These are phyloP conservation scores for Agaricales sp. DNA, from an alignment of 1,284 basidiomycete species.

Conservation along the genomic window DNA sequence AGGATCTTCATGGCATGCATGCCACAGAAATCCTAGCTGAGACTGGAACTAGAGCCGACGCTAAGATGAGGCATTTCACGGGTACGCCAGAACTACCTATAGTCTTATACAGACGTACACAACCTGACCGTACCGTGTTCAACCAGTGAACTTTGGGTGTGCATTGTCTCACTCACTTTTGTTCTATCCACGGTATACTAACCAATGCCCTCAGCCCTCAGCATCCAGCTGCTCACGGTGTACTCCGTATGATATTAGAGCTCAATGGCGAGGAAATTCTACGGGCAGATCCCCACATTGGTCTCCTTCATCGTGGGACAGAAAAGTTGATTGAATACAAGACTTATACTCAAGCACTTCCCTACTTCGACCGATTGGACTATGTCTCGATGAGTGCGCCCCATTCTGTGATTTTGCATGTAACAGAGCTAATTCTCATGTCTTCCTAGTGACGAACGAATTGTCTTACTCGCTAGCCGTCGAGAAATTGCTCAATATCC, in stretches of 20 bases:
- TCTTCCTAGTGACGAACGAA: constrained; percentile 81
- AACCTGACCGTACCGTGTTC: too few species aligned
- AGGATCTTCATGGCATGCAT: constrained; percentile 71
- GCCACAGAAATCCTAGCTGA: constrained; percentile 74
- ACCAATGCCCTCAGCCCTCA: constrained; percentile 57
- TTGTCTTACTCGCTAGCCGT: constrained; percentile 95
- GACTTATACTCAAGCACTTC: constrained; percentile 96
- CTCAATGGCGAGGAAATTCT: constrained; percentile 95
- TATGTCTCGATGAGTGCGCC: constrained; percentile 96
- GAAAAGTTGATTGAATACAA: constrained; percentile 99
- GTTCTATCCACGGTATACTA: constrained; percentile 2
- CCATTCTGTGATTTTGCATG: neutral
- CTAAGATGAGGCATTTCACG: constrained; percentile 88
- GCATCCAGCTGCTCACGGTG: constrained; percentile 98
- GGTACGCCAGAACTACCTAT: constrained; percentile 37
- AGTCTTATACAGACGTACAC: constrained; percentile 7
- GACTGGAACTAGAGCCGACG: constrained; percentile 60
- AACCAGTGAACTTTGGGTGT: constrained; percentile 83
- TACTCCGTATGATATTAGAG: constrained; percentile 95
- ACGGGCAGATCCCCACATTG: constrained; percentile 91
- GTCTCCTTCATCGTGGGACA: constrained; percentile 93
- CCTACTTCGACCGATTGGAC: constrained; percentile 98
- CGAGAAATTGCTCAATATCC: constrained; percentile 97
- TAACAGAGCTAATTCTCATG: neutral
- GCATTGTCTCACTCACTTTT: constrained; percentile 11